These are phyloP conservation scores for Pseudogymnoascus sp. DNA, from an alignment of 2,329 filamentous ascomycete genomes.

Conservation along the genomic window DNA sequence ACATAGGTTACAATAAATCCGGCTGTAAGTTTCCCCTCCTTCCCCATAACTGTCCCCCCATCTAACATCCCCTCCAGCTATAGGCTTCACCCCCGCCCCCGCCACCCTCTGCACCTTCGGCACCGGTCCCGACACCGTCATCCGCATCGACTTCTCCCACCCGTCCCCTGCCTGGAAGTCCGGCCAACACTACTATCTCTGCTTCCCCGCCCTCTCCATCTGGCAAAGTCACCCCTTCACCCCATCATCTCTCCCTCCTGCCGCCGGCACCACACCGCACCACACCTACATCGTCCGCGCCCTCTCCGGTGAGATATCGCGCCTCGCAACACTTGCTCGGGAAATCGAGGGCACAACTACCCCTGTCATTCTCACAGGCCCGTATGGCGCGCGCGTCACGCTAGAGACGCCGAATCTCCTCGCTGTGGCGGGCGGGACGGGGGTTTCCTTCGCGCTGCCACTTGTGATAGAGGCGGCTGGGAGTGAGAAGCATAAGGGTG, in stretches of 20 bases:
- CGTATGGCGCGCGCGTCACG: conserved; percentile 48
- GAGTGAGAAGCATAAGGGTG: conserved; percentile 1
- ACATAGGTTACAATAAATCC: conserved; percentile 43
- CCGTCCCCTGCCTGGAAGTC: conserved; percentile 56
- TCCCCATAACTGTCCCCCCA: neutral
- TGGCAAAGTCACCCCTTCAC: conserved; percentile 83
- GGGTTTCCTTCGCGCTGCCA: conserved; percentile 48
- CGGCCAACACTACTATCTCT: conserved; percentile 77
- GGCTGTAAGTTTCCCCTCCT: conserved; percentile 22
- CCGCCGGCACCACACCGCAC: conserved; percentile 33
- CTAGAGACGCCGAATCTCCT: conserved; percentile 38
- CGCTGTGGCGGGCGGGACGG: conserved; percentile 48
- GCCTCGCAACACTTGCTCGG: conserved; percentile 38
- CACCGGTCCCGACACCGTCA: conserved; percentile 49
- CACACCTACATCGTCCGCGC: conserved; percentile 47
- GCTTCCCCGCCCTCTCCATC: conserved; percentile 72
- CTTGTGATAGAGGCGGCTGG: conserved; percentile 32
- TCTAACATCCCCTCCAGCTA: conserved; percentile 22
- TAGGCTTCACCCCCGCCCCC: conserved; percentile 46
- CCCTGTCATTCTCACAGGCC: conserved; percentile 51
- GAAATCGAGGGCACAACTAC: conserved; percentile 30
- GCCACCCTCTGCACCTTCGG: conserved; percentile 45
- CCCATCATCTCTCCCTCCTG: conserved; percentile 60
- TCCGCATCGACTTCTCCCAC: conserved; percentile 58
- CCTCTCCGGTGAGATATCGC: conserved; percentile 50